phyloP scores from a whole-genome alignment of 108 stramenopile genomes.

The Ochromonas danica region DNA sequence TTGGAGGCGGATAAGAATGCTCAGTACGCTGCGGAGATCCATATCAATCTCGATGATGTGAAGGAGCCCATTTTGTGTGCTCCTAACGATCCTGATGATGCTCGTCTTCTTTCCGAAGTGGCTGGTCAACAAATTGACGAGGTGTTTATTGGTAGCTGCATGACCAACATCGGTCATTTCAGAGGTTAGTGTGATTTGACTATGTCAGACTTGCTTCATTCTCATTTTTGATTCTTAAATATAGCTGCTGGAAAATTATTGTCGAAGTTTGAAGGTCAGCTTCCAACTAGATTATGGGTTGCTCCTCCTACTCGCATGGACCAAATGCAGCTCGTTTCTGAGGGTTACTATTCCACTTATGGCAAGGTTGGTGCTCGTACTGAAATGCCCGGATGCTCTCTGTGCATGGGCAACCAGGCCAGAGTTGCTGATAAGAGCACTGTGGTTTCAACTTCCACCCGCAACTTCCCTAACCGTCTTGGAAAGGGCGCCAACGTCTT shows the following conservation, averaged over 20 bases:
- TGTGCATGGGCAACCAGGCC: slow-evolving; percentile 97
- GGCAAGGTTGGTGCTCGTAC: slow-evolving; percentile 84
- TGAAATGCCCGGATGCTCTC: slow-evolving; percentile 92
- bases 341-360: slow-evolving; percentile 92
- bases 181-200: slow-evolving; percentile 41
- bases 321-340: slow-evolving; percentile 86
- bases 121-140: slow-evolving; percentile 84
- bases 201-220: neutral
- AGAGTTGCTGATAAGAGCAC: slow-evolving; percentile 84
- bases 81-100: slow-evolving; percentile 93
- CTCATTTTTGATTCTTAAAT: neutral
- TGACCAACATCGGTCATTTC: slow-evolving; percentile 97
- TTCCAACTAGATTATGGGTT: slow-evolving; percentile 87
- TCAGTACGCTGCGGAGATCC: slow-evolving; percentile 81
- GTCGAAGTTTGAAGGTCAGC: slow-evolving; percentile 60
- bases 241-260: slow-evolving; percentile 84
- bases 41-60: slow-evolving; percentile 84
- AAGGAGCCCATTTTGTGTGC: slow-evolving; percentile 87
- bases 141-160: slow-evolving; percentile 92
- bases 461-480: slow-evolving; percentile 94
- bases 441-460: slow-evolving; percentile 84
- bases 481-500: slow-evolving; percentile 92
- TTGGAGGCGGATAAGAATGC: slow-evolving; percentile 84
- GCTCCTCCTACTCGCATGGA: slow-evolving; percentile 95
- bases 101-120: slow-evolving; percentile 74